These are phyloP conservation scores for Coemansia interrupta DNA, from an alignment of 192 early-diverging fungal species.

Conservation along the genomic window DNA sequence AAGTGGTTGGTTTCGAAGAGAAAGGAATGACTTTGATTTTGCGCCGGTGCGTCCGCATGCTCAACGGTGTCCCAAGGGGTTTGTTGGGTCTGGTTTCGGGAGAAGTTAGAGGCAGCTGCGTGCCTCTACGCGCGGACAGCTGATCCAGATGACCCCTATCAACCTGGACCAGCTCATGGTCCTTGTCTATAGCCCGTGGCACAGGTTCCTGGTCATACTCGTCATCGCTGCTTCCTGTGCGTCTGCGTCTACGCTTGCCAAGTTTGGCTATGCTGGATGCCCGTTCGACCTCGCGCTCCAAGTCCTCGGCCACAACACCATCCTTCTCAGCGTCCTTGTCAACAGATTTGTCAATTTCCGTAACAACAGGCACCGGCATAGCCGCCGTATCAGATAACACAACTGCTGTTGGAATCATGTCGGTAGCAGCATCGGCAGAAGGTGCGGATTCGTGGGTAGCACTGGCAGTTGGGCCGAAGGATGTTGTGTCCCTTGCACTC, in stretches of 20 bases:
- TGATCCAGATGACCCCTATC: not conserved
- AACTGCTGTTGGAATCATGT: too few relatives aligned
- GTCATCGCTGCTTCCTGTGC: constrained; percentile 11
- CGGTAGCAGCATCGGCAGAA: too few relatives aligned
- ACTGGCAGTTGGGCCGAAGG: too few relatives aligned
- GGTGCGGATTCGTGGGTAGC: too few relatives aligned
- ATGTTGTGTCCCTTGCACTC: not conserved
- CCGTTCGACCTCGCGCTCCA: constrained; percentile 1
- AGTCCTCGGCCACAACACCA: not conserved
- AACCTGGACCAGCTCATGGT: not conserved
- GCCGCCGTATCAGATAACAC: too few relatives aligned
- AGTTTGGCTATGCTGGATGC: not conserved
- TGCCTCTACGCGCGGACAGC: not conserved
- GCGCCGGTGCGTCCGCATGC: not conserved
- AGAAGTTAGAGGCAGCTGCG: not conserved
- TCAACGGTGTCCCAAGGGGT: not conserved
- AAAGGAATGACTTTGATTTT: not conserved
- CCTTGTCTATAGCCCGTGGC: constrained; percentile 23
- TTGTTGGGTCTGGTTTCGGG: constrained; percentile 4
- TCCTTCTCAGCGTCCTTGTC: not conserved
- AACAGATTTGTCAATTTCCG: not conserved
- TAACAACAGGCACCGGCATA: not conserved
- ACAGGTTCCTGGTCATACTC: constrained; percentile 24
- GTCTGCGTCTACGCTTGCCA: constrained; percentile 49
- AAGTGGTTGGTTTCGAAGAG: too few relatives aligned